Evolutionary conservation across 2,329 filamentous ascomycete species (phyloP).

Genomic region (Trichoderma hamatum): DNA sequence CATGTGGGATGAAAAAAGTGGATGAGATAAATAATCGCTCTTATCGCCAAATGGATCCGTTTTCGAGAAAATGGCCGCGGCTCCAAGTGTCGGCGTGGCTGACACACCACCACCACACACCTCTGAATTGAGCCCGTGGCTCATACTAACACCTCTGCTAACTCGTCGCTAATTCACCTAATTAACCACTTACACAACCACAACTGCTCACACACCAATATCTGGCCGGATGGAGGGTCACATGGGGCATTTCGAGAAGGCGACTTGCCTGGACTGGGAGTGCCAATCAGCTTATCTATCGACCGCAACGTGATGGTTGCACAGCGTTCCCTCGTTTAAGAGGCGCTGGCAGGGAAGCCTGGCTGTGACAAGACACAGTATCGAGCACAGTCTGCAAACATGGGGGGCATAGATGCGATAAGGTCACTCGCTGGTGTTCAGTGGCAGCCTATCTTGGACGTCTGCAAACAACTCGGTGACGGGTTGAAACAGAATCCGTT

Average conservation of each 20-base stretch:
- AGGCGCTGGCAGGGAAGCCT: not conserved
- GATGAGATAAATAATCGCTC: not conserved
- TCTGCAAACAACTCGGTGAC: not conserved
- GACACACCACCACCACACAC: slow-evolving; percentile 2
- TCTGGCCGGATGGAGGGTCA: slow-evolving; percentile 8
- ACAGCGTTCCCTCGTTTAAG: slow-evolving; percentile 1
- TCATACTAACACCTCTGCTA: not conserved
- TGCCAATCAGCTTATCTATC: slow-evolving; percentile 25
- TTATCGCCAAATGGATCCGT: slow-evolving; percentile 10
- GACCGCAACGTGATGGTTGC: slow-evolving; percentile 25
- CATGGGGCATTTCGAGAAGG: slow-evolving; percentile 8
- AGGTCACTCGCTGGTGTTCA: not conserved
- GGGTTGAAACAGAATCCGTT: not conserved
- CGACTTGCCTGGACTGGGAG: not conserved
- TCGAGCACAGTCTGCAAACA: not conserved
- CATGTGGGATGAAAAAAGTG: not conserved
- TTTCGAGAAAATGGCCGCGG: slow-evolving; percentile 7
- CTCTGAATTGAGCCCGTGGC: not conserved
- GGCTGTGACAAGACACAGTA: slow-evolving; percentile 7
- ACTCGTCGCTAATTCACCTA: slow-evolving; percentile 2
- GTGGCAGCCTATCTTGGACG: not conserved
- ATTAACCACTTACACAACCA: slow-evolving; percentile 18
- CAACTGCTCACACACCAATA: not conserved
- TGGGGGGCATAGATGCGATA: not conserved
- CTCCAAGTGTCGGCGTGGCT: slow-evolving; percentile 14